Base-by-base conservation (phyloP, 2,329 filamentous ascomycete genomes). In the Basipetospora sp. region DNA sequence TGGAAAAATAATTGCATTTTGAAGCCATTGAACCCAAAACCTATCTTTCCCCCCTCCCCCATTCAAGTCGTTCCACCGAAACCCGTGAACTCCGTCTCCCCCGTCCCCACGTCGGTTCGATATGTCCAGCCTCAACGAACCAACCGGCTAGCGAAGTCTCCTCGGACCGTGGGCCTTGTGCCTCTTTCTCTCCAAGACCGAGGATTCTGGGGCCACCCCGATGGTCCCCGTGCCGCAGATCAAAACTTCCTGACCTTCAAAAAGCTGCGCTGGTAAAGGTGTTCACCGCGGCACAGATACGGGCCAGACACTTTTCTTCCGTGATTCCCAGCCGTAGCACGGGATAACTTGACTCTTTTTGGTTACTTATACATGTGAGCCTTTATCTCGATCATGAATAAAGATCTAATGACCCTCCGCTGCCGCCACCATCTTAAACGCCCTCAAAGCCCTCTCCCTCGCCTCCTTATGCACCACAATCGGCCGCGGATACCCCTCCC, bases 401-500 rank as follows among this genome's bases (percentile, higher is more conserved):
- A n/a, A n/a, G n/a, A n/a, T n/a, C n/a, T 25, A 11, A 25, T 11
- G 22, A 25, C 11, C 6, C 22, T 25, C 11, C 20, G 22, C 33
- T 25, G n/a, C 3, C 33, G 14, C 14, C 9, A 4, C 14, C 18
- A 20, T 20, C n/a, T 34, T 22, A 22, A 35, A 92, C 46, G 73
- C 71, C 39, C 57, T 60, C 52, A 90, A 57, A 19, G 79, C 79
- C 45, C 71, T 67, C 37, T 80, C 74, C 41, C 85, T 69, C 37
- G 71, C 70, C 10, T 62, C 63, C 49, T 77, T 79, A 54, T 93
- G 86, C 29, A 80, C 69, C 1, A 93, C 81, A 45, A 88, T 77
- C 8, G 73, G 72, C 53, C 65, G 62, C 0, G 85, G 84, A 52
- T 94, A 93, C 0, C 80, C 79, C 6, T 62, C 67, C 57, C 69